phyloP scores from a whole-genome alignment of 345 rosid species.

The Lumnitzera racemosa region DNA sequence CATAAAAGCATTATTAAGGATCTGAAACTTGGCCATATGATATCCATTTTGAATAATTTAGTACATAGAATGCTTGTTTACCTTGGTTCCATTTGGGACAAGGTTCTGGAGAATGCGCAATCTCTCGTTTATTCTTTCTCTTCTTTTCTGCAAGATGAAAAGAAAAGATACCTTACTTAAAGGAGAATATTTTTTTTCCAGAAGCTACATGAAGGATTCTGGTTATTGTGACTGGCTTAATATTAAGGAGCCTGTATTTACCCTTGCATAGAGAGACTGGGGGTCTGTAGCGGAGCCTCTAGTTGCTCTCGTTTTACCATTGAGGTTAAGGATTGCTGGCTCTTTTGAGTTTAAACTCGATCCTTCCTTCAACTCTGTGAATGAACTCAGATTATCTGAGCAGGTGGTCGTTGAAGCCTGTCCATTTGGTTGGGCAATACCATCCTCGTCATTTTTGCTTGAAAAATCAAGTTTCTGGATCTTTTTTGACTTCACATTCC shows the following conservation, averaged over 20 bases:
- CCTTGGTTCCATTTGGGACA: constrained; percentile 93
- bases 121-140: constrained; percentile 83
- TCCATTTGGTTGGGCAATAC: constrained; percentile 16
- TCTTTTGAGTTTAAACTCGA: constrained; percentile 34
- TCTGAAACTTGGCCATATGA: not conserved
- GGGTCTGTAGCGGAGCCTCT: constrained; percentile 79
- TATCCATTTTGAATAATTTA: not conserved
- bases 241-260: constrained; percentile 7
- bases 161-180: not conserved
- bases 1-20: not conserved
- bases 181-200: too few species aligned
- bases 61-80: constrained; percentile 7
- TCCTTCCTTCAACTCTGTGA: constrained; percentile 31
- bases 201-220: too few species aligned
- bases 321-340: constrained; percentile 32
- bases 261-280: constrained; percentile 84
- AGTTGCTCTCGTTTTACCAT: constrained; percentile 67
- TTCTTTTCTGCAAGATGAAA: constrained; percentile 56
- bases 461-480: constrained; percentile 18
- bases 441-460: constrained; percentile 29
- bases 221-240: too few species aligned
- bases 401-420: constrained; percentile 38
- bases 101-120: constrained; percentile 66
- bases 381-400: constrained; percentile 48
- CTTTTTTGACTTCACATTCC: constrained; percentile 32